Conservation (phyloP, 306 rosid genomes). For the Vigna nakashimae region DNA sequence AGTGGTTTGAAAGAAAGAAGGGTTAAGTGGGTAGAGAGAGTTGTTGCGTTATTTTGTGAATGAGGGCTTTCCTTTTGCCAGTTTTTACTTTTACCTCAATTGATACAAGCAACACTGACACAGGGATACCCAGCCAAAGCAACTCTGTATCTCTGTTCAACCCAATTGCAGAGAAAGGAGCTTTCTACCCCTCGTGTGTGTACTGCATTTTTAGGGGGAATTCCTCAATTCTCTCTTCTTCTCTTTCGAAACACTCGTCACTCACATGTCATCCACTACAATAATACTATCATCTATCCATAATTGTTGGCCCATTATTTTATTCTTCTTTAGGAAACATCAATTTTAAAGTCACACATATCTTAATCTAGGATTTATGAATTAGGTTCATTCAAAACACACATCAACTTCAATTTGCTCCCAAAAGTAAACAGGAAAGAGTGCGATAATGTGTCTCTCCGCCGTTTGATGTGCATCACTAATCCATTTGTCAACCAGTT, state of each 20-base stretch:
- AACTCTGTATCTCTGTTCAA: conserved; percentile 43
- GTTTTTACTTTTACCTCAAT: conserved; percentile 41
- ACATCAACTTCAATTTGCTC: not conserved
- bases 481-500: conserved; percentile 18
- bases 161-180: conserved; percentile 24
- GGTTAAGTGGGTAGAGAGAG: conserved; percentile 29
- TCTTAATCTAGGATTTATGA: conserved; percentile 8
- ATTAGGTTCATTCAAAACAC: not conserved
- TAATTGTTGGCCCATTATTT: conserved; percentile 8
- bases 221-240: not conserved
- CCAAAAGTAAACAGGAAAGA: not conserved
- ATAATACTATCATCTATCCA: not conserved
- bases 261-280: conserved; percentile 41
- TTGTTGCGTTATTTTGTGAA: conserved; percentile 38
- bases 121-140: conserved; percentile 37
- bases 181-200: conserved; percentile 55
- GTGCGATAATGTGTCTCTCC: not conserved
- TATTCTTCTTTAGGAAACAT: conserved; percentile 21
- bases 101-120: conserved; percentile 47
- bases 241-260: conserved; percentile 14
- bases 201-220: conserved; percentile 12
- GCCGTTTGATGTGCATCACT: conserved; percentile 30
- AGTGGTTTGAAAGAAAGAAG: not conserved
- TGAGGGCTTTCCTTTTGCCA: conserved; percentile 46
- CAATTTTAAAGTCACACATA: not conserved